Conservation (phyloP, 176 grass and related monocot genomes). For the Oryza glaberrima region DNA sequence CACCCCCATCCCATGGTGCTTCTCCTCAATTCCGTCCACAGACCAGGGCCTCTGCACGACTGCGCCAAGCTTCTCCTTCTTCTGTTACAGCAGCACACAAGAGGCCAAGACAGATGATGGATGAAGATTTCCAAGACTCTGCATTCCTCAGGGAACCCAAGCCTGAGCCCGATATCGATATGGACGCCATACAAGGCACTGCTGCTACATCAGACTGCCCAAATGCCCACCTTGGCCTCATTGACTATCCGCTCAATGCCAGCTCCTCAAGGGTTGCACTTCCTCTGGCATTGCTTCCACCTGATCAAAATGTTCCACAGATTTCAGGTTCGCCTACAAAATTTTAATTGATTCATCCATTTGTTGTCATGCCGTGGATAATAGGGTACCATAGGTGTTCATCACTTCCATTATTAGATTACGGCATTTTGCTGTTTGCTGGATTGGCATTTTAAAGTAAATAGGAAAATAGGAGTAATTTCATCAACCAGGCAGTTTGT, state of each 20-base stretch:
- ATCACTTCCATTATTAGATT: background rate
- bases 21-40: slow-evolving; percentile 23
- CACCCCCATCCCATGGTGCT: slow-evolving; percentile 7
- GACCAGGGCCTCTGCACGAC: slow-evolving; percentile 16
- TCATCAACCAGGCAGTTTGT: background rate
- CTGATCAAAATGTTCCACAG: background rate
- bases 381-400: too few species aligned
- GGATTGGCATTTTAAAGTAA: background rate
- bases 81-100: slow-evolving; percentile 9
- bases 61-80: slow-evolving; percentile 22
- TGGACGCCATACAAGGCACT: background rate
- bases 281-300: background rate
- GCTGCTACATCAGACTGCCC: background rate
- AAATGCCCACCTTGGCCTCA: background rate
- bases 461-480: background rate
- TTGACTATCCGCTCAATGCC: background rate
- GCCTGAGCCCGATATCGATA: slow-evolving; percentile 36
- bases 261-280: background rate
- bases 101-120: slow-evolving; percentile 22
- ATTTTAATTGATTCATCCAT: background rate
- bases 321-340: slow-evolving; percentile 5
- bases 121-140: slow-evolving; percentile 28
- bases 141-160: slow-evolving; percentile 56
- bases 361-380: too few species aligned
- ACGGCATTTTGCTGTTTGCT: background rate